A percentile compares a stretch with the other conserved stretches of the same genome.
Evolutionary conservation across 2,329 filamentous ascomycete genomes (phyloP).

Genomic region (Xylaria polymorpha): DNA sequence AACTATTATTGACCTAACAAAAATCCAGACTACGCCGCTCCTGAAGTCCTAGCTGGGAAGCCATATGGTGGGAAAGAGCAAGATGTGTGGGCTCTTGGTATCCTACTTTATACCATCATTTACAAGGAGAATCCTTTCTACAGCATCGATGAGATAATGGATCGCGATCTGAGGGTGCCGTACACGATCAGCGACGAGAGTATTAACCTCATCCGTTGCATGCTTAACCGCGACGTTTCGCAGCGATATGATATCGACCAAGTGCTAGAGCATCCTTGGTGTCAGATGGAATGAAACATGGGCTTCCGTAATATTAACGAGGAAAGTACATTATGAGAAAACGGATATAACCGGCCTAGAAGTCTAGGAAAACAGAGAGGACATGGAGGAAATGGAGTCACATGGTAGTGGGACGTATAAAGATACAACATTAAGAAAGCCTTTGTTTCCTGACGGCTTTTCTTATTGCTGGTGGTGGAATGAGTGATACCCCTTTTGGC

Average conservation of each 20-base stretch:
- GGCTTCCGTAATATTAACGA: slow-evolving; percentile 12
- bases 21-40: slow-evolving; percentile 88
- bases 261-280: slow-evolving; percentile 93
- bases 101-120: slow-evolving; percentile 96
- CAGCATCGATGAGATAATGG: slow-evolving; percentile 99
- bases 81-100: slow-evolving; percentile 97
- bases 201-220: slow-evolving; percentile 88
- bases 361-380: slow-evolving; percentile 28
- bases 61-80: slow-evolving; percentile 96
- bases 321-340: slow-evolving; percentile 1
- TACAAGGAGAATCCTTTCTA: slow-evolving; percentile 99
- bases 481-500: slow-evolving; percentile 34
- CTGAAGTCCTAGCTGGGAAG: slow-evolving; percentile 93
- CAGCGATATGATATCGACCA: slow-evolving; percentile 86
- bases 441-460: slow-evolving; percentile 12
- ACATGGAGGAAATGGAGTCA: slow-evolving; percentile 17
- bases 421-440: slow-evolving; percentile 18
- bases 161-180: slow-evolving; percentile 91
- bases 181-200: slow-evolving; percentile 91
- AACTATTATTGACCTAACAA: slow-evolving; percentile 29
- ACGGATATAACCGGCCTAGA: slow-evolving; percentile 18
- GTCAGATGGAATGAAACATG: slow-evolving; percentile 47
- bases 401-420: slow-evolving; percentile 26
- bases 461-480: slow-evolving; percentile 26
- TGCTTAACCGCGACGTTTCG: slow-evolving; percentile 91